phyloP scores from a whole-genome alignment of 352 stramenopile species.

The Pythium monospermum region DNA sequence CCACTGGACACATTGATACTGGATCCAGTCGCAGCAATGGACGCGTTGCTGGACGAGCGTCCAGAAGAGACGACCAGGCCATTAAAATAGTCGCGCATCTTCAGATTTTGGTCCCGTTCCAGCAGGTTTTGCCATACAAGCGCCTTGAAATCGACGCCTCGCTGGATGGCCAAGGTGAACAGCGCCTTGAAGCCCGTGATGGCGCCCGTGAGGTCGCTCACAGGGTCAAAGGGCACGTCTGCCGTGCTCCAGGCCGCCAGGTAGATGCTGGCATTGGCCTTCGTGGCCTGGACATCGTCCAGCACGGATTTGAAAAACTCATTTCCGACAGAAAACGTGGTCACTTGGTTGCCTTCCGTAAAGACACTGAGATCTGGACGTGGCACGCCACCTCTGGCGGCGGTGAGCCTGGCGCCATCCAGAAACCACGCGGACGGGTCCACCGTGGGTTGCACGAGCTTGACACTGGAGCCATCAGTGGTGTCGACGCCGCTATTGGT shows the following conservation, averaged over 20 bases:
- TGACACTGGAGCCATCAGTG: constrained; percentile 23
- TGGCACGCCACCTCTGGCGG: constrained; percentile 31
- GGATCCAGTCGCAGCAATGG: no score
- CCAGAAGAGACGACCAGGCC: no score
- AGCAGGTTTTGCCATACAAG: constrained; percentile 65
- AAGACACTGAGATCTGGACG: constrained; percentile 37
- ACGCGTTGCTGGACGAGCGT: no score
- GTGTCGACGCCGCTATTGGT: constrained; percentile 1
- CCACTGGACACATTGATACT: no score
- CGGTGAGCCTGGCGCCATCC: constrained; percentile 40
- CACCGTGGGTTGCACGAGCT: constrained; percentile 31
- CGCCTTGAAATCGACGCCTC: constrained; percentile 39
- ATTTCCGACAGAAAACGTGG: constrained; percentile 26
- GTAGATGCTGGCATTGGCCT: constrained; percentile 35
- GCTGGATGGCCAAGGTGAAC: constrained; percentile 26
- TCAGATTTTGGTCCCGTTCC: constrained; percentile 44
- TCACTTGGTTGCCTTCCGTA: constrained; percentile 41
- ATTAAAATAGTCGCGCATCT: constrained; percentile 57
- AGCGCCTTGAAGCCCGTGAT: constrained; percentile 32
- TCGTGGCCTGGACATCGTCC: constrained; percentile 32
- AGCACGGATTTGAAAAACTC: constrained; percentile 42
- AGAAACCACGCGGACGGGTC: constrained; percentile 49
- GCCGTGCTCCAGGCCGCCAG: constrained; percentile 38
- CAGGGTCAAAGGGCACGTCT: constrained; percentile 52
- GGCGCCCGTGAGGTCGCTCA: constrained; percentile 21